Conservation (phyloP, 2,329 filamentous ascomycete species). For the Rutstroemia sp. region DNA sequence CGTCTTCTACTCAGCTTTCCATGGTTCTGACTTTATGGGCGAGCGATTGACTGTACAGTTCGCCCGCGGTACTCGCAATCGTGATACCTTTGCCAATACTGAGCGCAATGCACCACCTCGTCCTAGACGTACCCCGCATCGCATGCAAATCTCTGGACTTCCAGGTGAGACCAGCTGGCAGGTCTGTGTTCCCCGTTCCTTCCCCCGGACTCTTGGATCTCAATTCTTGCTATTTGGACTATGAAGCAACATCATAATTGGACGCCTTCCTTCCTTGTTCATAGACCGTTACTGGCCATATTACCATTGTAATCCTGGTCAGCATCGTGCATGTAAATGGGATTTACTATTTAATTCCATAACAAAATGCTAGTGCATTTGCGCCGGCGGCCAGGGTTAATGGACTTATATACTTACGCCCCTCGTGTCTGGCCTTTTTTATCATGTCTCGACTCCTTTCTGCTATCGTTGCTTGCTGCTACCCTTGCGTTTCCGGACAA, state of each 20-base stretch:
- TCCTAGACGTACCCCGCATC: constrained; percentile 86
- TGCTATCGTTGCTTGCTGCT: constrained; percentile 24
- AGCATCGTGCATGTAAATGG: constrained; percentile 23
- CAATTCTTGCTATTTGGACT: constrained; percentile 31
- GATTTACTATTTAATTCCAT: constrained; percentile 20
- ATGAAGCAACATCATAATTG: constrained; percentile 26
- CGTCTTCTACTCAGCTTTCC: constrained; percentile 42
- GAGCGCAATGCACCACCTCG: constrained; percentile 66
- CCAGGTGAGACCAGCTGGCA: constrained; percentile 99
- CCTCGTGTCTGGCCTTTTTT: constrained; percentile 26
- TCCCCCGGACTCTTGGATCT: constrained; percentile 36
- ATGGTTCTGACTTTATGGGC: constrained; percentile 97
- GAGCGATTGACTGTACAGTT: constrained; percentile 97
- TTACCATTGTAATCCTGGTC: constrained; percentile 27
- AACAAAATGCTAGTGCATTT: constrained; percentile 30
- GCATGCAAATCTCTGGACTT: constrained; percentile 97
- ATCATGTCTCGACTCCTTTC: constrained; percentile 27
- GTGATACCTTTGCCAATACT: constrained; percentile 52
- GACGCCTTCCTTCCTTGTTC: constrained; percentile 27
- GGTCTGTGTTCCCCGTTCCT: constrained; percentile 75
- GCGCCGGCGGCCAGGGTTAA: constrained; percentile 27
- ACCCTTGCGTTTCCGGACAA: constrained; percentile 23
- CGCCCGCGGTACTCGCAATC: constrained; percentile 74
- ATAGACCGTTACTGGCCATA: constrained; percentile 18
- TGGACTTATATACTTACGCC: constrained; percentile 16